phyloP scores from a whole-genome alignment of 208 protist species.

The Wallacemonas collosoma region DNA sequence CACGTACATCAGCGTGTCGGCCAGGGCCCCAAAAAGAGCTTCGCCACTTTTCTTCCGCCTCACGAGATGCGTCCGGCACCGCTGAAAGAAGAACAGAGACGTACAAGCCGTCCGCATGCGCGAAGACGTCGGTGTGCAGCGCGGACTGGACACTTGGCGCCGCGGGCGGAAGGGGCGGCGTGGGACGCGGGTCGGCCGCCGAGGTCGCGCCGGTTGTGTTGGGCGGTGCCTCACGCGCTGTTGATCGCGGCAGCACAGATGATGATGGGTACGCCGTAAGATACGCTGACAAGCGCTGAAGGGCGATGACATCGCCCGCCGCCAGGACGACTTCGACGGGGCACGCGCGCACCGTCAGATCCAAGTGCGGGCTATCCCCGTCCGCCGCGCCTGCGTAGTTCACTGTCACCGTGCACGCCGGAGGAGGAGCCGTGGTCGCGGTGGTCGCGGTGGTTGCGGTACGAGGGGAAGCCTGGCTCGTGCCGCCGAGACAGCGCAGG shows the following conservation, averaged over 20 bases:
- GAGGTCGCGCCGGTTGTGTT: too few species aligned
- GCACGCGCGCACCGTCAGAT: neutral
- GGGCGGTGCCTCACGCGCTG: too few species aligned
- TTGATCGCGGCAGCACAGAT: neutral
- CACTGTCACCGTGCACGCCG: too few species aligned
- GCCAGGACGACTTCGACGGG: slow-evolving; percentile 8
- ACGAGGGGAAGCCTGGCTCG: neutral
- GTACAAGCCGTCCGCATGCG: neutral
- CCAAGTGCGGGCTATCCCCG: neutral
- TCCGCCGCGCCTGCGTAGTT: neutral
- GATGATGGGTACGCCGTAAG: neutral
- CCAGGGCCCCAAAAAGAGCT: neutral
- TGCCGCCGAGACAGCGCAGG: neutral
- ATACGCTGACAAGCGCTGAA: neutral
- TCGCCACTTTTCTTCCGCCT: neutral
- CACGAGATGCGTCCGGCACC: neutral
- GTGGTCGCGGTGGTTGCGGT: neutral
- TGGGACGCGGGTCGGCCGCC: too few species aligned
- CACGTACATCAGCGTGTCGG: neutral
- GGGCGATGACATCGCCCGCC: neutral
- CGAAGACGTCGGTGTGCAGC: neutral
- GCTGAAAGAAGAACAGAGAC: neutral
- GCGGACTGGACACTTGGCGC: neutral
- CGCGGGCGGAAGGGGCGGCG: too few species aligned
- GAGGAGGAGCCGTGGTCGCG: too few species aligned